Base-by-base conservation (phyloP, 805 yeast genomes). In the Monosporozyma solicola region DNA sequence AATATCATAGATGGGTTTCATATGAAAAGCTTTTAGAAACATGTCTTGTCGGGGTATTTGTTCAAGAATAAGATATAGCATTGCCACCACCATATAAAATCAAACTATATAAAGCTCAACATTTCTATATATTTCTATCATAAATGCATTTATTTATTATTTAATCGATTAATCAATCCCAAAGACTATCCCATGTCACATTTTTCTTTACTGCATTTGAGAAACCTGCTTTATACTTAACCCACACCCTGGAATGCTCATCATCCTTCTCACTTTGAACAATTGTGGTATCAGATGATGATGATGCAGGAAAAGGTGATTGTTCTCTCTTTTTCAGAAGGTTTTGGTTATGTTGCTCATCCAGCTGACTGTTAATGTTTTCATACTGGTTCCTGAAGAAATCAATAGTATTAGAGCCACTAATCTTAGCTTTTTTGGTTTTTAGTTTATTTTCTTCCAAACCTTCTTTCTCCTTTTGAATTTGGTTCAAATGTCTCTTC, bases 191-290 rank as follows among this genome's bases (percentile, higher is more conserved):
- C 96, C 96, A 91, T 22, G 83, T 79, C 25, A 90, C 80, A 51
- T 84, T 86, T 61, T 87, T 88, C 35, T 95, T 72, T 2, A 90
- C 97, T 0, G 97, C 97, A 66, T 88, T 85, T 5, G 95, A 86
- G 62, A 85, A 90, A 0, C 97, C 97, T 69, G 90, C 97, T 57
- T 85, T 86, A 64, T 84, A 89, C 63, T 85, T 88, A n/a, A 90
- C 87, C 97, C 97, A 90, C 47, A 82, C 75, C 61, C 57, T 51
- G 62, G 47, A 22, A 31, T 47, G 31, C 25, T 52, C 54, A 29
- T 49, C 13, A 29, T 49, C 33, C 27, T 39, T 39, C 16, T 39
- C 25, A 22, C 11, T 39, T 8, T 22, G 25, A 8, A 13, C 25
- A 7, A 13, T 5, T 20, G 44, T 20, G 5, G 44, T 6, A 22